Evolutionary conservation across 2,329 filamentous ascomycete species (phyloP).

Genomic region (Calonectria henricotiae): DNA sequence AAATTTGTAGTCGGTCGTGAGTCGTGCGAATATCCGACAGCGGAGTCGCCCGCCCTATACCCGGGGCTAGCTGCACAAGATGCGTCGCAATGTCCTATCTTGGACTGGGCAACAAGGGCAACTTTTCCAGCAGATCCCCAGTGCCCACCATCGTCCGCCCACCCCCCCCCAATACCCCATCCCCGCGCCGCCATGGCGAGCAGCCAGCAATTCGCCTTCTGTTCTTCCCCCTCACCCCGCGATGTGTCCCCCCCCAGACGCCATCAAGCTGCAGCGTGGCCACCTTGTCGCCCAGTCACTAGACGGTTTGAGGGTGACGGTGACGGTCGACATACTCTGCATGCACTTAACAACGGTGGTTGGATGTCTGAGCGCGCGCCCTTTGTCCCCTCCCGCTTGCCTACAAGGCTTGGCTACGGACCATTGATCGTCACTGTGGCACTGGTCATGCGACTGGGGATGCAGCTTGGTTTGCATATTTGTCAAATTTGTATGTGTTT

Average conservation of each 20-base stretch:
- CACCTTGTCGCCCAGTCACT: conserved; percentile 9
- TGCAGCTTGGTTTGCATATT: conserved; percentile 24
- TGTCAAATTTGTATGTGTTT: conserved; percentile 29
- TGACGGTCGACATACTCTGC: background rate
- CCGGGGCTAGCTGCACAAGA: background rate
- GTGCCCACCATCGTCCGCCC: too few relatives aligned
- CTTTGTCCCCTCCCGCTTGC: background rate
- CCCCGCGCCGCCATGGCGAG: background rate
- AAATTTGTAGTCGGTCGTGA: background rate
- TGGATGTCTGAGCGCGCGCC: conserved; percentile 13
- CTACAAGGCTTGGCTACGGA: background rate
- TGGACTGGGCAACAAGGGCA: background rate
- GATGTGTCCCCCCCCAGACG: conserved; percentile 16
- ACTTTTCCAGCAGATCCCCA: too few relatives aligned
- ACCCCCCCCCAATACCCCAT: background rate
- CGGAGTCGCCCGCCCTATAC: conserved; percentile 26
- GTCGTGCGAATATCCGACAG: conserved; percentile 30
- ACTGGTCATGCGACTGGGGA: conserved; percentile 34
- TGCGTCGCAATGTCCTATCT: conserved; percentile 8
- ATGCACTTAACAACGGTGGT: conserved; percentile 10
- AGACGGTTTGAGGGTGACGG: background rate
- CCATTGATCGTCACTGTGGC: conserved; percentile 33
- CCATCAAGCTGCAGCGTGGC: background rate
- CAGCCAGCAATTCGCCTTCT: too few relatives aligned
- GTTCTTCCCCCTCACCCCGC: conserved; percentile 13